Evolutionary conservation across 176 grass and related monocot genomes (phyloP).

Genomic region (Oryza brachyantha): DNA sequence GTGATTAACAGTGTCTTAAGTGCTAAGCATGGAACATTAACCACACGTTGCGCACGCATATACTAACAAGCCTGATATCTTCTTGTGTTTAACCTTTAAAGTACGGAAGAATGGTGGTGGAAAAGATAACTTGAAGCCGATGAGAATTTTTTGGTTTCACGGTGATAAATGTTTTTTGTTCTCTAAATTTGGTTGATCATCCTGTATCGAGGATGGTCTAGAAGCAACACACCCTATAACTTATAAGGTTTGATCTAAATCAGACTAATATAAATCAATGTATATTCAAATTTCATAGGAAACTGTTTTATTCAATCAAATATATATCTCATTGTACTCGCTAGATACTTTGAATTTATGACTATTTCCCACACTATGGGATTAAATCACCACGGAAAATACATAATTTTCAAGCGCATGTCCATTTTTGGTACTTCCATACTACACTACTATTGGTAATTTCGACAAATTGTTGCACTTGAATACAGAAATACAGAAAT

Average conservation of each 20-base stretch:
- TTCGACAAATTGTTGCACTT: neutral
- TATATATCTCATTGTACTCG: neutral
- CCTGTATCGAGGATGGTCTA: neutral
- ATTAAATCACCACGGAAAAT: neutral
- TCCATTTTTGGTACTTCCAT: neutral
- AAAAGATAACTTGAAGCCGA: neutral
- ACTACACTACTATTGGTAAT: neutral
- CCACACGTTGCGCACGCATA: too few relatives aligned
- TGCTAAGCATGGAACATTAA: too few relatives aligned
- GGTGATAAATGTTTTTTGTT: constrained; percentile 6
- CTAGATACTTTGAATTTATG: neutral
- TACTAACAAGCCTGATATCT: neutral
- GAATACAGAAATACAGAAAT: neutral
- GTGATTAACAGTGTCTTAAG: too few relatives aligned
- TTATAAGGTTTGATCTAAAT: neutral
- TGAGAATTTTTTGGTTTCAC: neutral
- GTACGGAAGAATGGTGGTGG: neutral
- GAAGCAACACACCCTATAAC: neutral
- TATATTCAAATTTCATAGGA: neutral
- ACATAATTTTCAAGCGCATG: neutral
- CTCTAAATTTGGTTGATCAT: constrained; percentile 2
- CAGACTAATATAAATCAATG: neutral
- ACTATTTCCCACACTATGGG: neutral
- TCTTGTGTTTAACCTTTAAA: neutral
- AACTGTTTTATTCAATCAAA: neutral